Percentiles rank a stretch among this genome's conserved stretches.
Conservation (phyloP, 2,329 filamentous ascomycete species). For the Pseudogymnoascus sp. region DNA sequence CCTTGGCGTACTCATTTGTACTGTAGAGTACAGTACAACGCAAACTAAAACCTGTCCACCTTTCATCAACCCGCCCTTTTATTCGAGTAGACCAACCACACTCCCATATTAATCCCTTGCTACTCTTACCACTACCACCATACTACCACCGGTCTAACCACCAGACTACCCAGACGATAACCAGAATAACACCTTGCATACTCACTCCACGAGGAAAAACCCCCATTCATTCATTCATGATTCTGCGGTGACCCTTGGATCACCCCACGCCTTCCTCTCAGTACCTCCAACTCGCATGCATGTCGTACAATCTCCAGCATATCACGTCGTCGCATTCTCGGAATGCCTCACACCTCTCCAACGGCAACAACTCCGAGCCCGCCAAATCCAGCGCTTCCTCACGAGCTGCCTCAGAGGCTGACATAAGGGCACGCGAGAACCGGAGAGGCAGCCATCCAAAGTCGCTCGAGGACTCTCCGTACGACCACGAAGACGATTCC, state of each 20-base stretch:
- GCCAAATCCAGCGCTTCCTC: neutral
- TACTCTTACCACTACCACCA: neutral
- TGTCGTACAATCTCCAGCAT: neutral
- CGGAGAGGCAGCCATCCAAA: neutral
- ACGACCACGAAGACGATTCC: slow-evolving; percentile 20
- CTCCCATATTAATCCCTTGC: neutral
- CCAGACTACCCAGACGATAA: neutral
- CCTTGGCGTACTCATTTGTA: slow-evolving; percentile 1
- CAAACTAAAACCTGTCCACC: slow-evolving; percentile 1
- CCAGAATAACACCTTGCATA: neutral
- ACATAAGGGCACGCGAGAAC: neutral
- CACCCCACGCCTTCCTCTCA: neutral
- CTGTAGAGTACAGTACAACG: neutral
- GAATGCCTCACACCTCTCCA: neutral
- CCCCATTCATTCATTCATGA: neutral
- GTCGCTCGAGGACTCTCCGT: neutral
- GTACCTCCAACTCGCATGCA: neutral
- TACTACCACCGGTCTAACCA: neutral
- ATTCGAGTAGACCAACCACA: neutral
- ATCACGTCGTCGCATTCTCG: neutral
- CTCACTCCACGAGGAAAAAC: neutral
- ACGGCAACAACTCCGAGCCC: neutral
- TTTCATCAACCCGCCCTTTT: neutral
- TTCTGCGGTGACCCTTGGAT: neutral
- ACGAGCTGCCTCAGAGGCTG: neutral